These are phyloP conservation scores for Pisolithus orientalis DNA, from an alignment of 768 basidiomycete species.

Conservation along the genomic window DNA sequence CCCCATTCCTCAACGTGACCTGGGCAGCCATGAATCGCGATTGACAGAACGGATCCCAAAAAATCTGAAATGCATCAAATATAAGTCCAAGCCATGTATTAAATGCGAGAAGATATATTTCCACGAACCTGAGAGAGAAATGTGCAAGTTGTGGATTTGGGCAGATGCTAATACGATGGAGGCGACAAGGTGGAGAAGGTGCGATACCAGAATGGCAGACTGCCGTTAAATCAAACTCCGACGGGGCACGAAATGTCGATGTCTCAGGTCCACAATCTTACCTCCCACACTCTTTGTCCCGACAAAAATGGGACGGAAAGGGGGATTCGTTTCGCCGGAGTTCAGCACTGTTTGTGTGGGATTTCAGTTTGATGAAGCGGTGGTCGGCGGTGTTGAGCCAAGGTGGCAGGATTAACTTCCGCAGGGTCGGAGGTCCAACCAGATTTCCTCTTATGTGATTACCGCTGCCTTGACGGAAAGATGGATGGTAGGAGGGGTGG, in stretches of 20 bases:
- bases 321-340: neutral
- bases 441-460: neutral
- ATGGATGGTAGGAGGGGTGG: too few relatives aligned
- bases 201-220: conserved; percentile 24
- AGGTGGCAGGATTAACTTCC: neutral
- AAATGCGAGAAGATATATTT: conserved; percentile 10
- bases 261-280: neutral
- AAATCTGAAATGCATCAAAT: conserved; percentile 16
- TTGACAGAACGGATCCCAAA: conserved; percentile 16
- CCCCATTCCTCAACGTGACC: conserved; percentile 72
- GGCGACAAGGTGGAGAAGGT: conserved; percentile 32
- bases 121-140: conserved; percentile 14
- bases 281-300: neutral
- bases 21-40: conserved; percentile 23
- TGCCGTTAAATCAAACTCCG: conserved; percentile 32
- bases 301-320: neutral
- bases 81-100: neutral
- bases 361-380: too few relatives aligned
- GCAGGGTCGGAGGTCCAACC: neutral
- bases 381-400: too few relatives aligned
- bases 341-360: too few relatives aligned
- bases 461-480: too few relatives aligned
- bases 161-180: conserved; percentile 19
- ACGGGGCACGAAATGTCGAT: conserved; percentile 27
- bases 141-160: conserved; percentile 16